Base-by-base conservation (phyloP, 331 rosid genomes). In the Cydonia oblonga region DNA sequence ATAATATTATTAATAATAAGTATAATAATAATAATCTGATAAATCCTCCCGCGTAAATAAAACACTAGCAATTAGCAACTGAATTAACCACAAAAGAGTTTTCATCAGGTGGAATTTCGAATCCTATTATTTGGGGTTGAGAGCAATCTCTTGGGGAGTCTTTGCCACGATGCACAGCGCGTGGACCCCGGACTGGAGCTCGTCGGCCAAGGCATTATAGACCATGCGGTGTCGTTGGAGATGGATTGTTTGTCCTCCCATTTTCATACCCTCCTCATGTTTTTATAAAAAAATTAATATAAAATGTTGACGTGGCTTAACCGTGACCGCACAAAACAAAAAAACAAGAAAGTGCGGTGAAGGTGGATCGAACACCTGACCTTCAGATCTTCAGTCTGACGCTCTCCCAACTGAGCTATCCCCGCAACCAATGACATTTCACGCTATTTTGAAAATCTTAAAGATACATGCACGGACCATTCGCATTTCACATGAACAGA, bases 301-400 rank as follows among this genome's bases (percentile, higher is more conserved):
- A n/a, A n/a, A n/a, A n/a, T n/a, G n/a, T n/a, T n/a, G n/a, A n/a
- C n/a, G n/a, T n/a, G n/a, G n/a, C n/a, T n/a, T n/a, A n/a, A n/a
- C n/a, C n/a, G n/a, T n/a, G n/a, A n/a, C n/a, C n/a, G n/a, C n/a
- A n/a, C n/a, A n/a, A n/a, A n/a, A n/a, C n/a, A n/a, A n/a, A n/a
- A n/a, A n/a, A n/a, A n/a, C n/a, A n/a, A n/a, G n/a, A n/a, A n/a
- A n/a, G 0, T 90, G 91, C 91, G 85, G 87, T 86, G 90, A 85
- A 78, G 89, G 91, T 88, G 92, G 92, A 88, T 90, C 96, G 89
- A 90, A 90, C 96, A 88, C 88, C 89, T 79, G 88, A 84, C 95
- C 80, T 65, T 75, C 83, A 78, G 78, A 75, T 75, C 81, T 78
- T 78, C 83, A 82, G 78, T 82, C 80, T 78, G 80, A 75, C 77